phyloP scores from a whole-genome alignment of 208 protist genomes.

The Leishmania braziliensis region DNA sequence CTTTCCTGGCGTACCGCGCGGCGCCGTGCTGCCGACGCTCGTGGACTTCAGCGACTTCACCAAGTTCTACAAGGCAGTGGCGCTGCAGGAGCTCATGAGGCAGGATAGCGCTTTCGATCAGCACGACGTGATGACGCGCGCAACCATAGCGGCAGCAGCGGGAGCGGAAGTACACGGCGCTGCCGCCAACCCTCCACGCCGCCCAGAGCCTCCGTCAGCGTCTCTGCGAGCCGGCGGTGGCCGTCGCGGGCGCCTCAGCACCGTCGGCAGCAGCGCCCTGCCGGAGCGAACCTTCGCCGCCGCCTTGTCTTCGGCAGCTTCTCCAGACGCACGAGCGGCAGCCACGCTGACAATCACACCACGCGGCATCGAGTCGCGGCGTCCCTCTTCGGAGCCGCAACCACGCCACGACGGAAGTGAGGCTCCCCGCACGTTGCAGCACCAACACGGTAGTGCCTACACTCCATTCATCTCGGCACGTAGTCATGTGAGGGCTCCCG shows the following conservation, averaged over 20 bases:
- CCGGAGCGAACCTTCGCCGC: neutral
- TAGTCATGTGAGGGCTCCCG: neutral
- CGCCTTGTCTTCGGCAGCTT: neutral
- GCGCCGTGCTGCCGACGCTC: slow-evolving; percentile 31
- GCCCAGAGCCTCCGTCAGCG: slow-evolving; percentile 10
- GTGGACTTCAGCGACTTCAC: slow-evolving; percentile 78
- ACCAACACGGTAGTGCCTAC: slow-evolving; percentile 1
- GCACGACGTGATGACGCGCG: slow-evolving; percentile 8
- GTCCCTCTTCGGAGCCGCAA: slow-evolving; percentile 26
- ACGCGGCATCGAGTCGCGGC: slow-evolving; percentile 9
- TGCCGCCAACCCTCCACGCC: neutral
- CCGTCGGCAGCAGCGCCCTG: neutral
- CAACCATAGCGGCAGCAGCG: neutral
- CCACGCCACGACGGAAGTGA: neutral
- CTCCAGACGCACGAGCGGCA: neutral
- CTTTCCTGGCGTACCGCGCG: slow-evolving; percentile 30
- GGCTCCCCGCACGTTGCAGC: neutral
- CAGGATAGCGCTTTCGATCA: slow-evolving; percentile 36
- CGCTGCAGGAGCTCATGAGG: slow-evolving; percentile 47
- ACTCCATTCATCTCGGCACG: neutral
- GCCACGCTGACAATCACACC: neutral
- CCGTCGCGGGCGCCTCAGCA: slow-evolving; percentile 1
- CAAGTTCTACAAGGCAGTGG: slow-evolving; percentile 66
- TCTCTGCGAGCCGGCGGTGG: neutral
- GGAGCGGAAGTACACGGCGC: neutral